Conservation (phyloP, 2,329 filamentous ascomycete genomes). For the Cladosporium sp. region DNA sequence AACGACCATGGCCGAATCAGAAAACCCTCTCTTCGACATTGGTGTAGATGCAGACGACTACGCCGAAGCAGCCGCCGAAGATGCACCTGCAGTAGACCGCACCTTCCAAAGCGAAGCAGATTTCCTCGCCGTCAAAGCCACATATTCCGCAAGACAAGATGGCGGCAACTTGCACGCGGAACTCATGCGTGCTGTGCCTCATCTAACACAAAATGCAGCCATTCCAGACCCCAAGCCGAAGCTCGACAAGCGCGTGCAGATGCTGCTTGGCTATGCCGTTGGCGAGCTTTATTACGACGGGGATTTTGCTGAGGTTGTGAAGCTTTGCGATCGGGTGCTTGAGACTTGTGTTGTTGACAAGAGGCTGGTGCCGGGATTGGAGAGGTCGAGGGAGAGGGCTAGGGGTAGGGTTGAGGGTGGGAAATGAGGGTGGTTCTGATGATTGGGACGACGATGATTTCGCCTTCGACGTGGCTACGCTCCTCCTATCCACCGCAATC, state of each 20-base stretch:
- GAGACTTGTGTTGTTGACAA: conserved; percentile 29
- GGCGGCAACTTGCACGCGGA: conserved; percentile 31
- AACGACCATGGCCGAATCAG: conserved; percentile 12
- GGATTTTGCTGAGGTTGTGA: conserved; percentile 2
- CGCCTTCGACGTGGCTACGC: neutral
- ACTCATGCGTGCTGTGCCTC: conserved; percentile 27
- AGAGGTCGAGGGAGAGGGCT: conserved; percentile 33
- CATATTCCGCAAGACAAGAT: conserved; percentile 37
- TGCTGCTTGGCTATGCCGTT: conserved; percentile 54
- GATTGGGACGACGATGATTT: neutral
- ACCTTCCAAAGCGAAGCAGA: conserved; percentile 38
- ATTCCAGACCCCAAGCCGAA: conserved; percentile 23
- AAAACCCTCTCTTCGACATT: conserved; percentile 31
- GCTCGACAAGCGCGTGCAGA: conserved; percentile 35
- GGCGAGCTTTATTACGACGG: conserved; percentile 57
- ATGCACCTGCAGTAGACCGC: conserved; percentile 30
- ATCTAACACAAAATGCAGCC: conserved; percentile 14
- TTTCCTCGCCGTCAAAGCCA: conserved; percentile 35
- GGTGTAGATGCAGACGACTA: conserved; percentile 38
- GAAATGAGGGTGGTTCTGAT: neutral
- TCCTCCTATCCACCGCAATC: no score
- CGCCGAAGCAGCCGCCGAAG: conserved; percentile 35
- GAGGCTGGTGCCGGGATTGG: conserved; percentile 28
- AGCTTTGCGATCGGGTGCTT: conserved; percentile 25
- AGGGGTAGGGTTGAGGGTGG: conserved; percentile 22